Percentiles rank a stretch among this genome's conserved stretches.
These are phyloP conservation scores for Porcisia hertigi DNA, from an alignment of 208 protist species.

Conservation along the genomic window DNA sequence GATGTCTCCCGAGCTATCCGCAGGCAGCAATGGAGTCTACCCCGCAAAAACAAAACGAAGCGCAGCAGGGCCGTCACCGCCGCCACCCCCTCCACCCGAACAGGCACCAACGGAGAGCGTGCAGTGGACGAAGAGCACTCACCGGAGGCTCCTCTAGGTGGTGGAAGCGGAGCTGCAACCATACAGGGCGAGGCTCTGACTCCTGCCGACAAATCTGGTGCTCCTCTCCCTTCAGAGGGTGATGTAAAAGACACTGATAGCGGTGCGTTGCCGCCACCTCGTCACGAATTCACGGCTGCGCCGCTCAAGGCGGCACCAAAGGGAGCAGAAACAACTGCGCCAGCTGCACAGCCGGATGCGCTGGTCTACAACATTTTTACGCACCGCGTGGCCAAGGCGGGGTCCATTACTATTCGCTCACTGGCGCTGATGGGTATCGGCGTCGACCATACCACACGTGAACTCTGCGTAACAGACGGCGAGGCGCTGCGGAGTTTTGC, in stretches of 20 bases:
- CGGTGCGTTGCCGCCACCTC: not conserved
- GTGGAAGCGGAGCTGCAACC: not conserved
- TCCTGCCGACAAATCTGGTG: not conserved
- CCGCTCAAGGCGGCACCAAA: not conserved
- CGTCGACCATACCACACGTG: constrained; percentile 39
- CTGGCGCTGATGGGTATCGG: constrained; percentile 68
- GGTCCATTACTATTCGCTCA: constrained; percentile 41
- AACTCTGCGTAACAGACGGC: constrained; percentile 49
- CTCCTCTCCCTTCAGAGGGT: not conserved
- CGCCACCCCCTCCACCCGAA: not conserved
- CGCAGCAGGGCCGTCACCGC: not conserved
- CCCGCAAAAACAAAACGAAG: constrained; percentile 3
- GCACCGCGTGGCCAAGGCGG: constrained; percentile 58
- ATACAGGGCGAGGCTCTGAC: not conserved
- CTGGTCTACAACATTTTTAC: constrained; percentile 89
- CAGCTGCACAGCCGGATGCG: constrained; percentile 7
- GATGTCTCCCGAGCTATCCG: constrained; percentile 21
- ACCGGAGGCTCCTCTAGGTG: not conserved
- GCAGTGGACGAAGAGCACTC: not conserved
- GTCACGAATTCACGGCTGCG: not conserved
- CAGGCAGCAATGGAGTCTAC: constrained; percentile 7
- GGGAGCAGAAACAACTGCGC: not conserved
- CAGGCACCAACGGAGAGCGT: not conserved
- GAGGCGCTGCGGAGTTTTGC: constrained; percentile 48
- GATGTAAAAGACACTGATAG: not conserved